Base-by-base conservation (phyloP, 768 basidiomycete genomes). In the Leccinum subgranulosum region DNA sequence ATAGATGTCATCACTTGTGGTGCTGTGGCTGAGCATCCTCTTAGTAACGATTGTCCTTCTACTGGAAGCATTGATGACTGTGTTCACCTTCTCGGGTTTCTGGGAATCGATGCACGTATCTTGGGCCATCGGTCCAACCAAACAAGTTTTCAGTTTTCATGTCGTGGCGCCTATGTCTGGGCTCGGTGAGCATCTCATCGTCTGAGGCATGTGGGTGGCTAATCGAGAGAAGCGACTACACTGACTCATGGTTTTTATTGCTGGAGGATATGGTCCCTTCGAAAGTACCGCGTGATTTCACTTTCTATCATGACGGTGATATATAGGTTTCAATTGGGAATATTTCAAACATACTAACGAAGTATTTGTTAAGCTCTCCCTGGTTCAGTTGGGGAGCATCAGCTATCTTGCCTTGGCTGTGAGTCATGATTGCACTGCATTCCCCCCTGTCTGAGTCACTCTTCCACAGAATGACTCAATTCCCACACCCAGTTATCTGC, bases 301-400 rank as follows among this genome's bases (percentile, higher is more conserved):
- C 9, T 61, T 23, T 12, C 4, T 19, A 34, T 34, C 14, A 34
- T 34, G 10, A 28, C 3, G 23, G 23, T 23, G 23, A 23, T 23
- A 23, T 23, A 23, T 34, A 15, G 6, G 2, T 34, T 34, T n/a
- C 15, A 4, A 19, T 9, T 41, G 33, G 12, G 33, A 14, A 33
- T 41, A n/a, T 41, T 8, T n/a, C 3, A 41, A 14, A 33, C 2
- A 41, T n/a, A n/a, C 3, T n/a, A 9, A 41, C 11, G 9, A 19
- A 19, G 8, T 11, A 11, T 7, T n/a, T 46, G 12, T 34, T 23
- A 9, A 68, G 68, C 19, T 68, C n/a, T 68, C 65, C 14, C 54
- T 62, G 9, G 27, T 64, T 21, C 66, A 68, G 51, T 36, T 68
- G 2, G 15, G 17, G 10, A 64, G 66, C 11, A 21, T 69, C 29